Evolutionary conservation across 352 stramenopile genomes (phyloP), one percentile per base, ranked within the genome.

Genomic region (Pythium rishiriense): DNA sequence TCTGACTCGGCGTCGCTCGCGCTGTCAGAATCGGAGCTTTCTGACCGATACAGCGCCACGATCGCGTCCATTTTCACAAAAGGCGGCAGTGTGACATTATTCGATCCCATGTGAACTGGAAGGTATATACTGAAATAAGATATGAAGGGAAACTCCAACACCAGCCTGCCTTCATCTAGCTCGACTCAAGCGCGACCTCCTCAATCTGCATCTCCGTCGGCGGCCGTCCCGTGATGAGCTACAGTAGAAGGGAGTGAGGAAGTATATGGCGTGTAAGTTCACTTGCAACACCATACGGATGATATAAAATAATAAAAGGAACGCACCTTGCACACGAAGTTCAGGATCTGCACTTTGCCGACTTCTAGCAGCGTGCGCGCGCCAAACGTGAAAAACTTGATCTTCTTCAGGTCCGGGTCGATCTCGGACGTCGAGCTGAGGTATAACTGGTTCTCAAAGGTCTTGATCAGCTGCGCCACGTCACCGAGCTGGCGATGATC

Each of bases 271-370:
- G n/a, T 17, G 15, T 43, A 17, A 43, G 37, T 6, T n/a, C 22
- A 42, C 43, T 7, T 45, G 47, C 31, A 8, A 29, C 41, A 49
- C 21, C 22, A 37, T 1, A 41, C 25, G 43, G 17, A 28, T 7
- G n/a, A 61, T 49, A 25, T 33, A 15, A 61, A 21, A 45, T 41
- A 22, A 72, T 21, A 42, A 57, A 29, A 28, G 47, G 43, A 17
- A 43, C 37, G 37, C 37, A 94, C 83, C 79, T 93, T 93, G 83
- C 86, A 93, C 15, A 95, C 82, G 53, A 95, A 95, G 62, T 91
- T 91, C 41, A 95, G 75, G 62, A 95, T 93, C 68, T 92, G 83
- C 33, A 87, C 70, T 57, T 95, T 93, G 70, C 84, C 76, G n/a
- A 95, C 80, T 79, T 95, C 86, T 37, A 89, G 66, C 25, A 83